These are phyloP conservation scores for Barnettozyma sucrosica DNA, from an alignment of 805 yeast species.

Conservation along the genomic window DNA sequence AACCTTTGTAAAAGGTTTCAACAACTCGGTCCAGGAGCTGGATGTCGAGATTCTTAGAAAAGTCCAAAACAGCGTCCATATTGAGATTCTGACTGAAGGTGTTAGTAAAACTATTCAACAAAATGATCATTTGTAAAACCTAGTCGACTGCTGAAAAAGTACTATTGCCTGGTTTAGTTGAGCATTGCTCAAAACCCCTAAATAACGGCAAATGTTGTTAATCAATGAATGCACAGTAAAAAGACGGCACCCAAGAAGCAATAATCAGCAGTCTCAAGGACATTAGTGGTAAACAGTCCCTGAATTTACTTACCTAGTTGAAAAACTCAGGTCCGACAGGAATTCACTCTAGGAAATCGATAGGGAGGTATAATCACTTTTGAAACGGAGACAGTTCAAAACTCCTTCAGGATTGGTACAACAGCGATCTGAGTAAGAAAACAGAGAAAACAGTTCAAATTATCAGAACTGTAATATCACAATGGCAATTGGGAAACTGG, in stretches of 20 bases:
- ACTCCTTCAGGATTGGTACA: background rate
- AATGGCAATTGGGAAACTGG: background rate
- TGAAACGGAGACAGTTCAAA: background rate
- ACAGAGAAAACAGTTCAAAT: background rate
- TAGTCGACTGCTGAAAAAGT: background rate
- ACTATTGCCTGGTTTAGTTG: background rate
- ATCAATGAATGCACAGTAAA: background rate
- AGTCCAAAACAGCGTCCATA: conserved; percentile 89
- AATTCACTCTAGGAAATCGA: background rate
- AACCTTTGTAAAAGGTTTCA: conserved; percentile 73
- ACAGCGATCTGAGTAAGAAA: background rate
- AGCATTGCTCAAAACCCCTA: background rate
- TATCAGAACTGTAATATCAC: background rate
- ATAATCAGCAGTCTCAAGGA: background rate
- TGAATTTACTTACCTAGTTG: background rate
- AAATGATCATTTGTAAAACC: background rate
- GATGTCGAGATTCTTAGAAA: conserved; percentile 78
- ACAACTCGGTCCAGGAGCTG: conserved; percentile 77
- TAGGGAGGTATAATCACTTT: background rate
- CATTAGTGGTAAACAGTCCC: background rate
- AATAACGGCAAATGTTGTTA: background rate
- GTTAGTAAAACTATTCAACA: conserved; percentile 5
- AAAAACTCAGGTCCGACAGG: background rate
- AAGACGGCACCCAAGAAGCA: background rate
- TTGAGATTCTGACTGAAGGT: background rate